Base-by-base conservation (phyloP, 2,329 filamentous ascomycete species). In the Chrysoporthe cubensis region DNA sequence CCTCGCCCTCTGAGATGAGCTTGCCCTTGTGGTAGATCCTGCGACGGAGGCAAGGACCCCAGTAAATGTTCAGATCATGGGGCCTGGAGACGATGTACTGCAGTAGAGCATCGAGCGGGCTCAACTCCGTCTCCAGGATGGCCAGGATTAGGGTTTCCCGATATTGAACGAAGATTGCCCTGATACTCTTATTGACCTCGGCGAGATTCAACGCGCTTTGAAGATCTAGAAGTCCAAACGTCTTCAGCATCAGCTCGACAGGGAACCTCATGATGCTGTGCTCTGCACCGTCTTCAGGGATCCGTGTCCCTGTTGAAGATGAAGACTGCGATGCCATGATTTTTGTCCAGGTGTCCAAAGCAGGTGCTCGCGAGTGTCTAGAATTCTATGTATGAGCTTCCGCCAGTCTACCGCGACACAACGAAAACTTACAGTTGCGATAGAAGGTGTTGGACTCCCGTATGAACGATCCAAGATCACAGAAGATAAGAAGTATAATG, bases 161-260 rank as follows among this genome's bases (percentile, higher is more conserved):
- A 71, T 82, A 78, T 4, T 73, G 73, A 9, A 74, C 72, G 63
- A 84, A 82, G n/a, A 86, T 77, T 3, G 74, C 70, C 18, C 77
- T 74, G 18, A 85, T 77, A 1, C 74, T 74, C 40, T 76, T 78
- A 70, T 78, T 82, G 2, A 76, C 72, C 16, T 74, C 71, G n/a
- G 76, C 80, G 43, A 83, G 76, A 43, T 76, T 76, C 63, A 78
- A 79, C 46, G 83, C 76, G 34, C 80, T 80, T 2, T 75, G 71
- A 1, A 84, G 68, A 65, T 83, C 79, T 62, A 86, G 75, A 21
- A 80, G 71, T 42, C 80, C 79, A 71, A 83, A 83, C 34, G 86
- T 81, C 26, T 84, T 80, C 13, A 86, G 74, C 2, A 85, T 72
- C 21, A 85, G 78, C 71, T 87, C 85, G 3, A 79, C 75, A 0